Base-by-base conservation (phyloP, 1,284 basidiomycete genomes). In the Sporisorium reilianum region DNA sequence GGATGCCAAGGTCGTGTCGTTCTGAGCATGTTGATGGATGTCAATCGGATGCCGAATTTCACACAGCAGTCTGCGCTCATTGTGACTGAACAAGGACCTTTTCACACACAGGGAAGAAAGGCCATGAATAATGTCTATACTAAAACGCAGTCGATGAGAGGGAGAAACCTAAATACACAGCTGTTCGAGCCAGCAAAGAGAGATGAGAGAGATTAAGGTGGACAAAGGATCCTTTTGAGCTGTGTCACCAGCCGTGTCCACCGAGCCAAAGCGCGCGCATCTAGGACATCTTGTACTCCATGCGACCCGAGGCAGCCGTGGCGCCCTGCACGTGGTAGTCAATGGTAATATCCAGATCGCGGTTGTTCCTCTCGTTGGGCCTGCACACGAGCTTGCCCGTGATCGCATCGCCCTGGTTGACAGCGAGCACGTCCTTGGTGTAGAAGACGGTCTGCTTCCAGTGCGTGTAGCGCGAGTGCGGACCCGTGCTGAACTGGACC, bases 401-500 rank as follows among this genome's bases (percentile, higher is more conserved):
- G 54, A 84, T 80, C 23, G 64, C 55, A 36, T 84, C 82, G 44
- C 79, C 81, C 45, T 74, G 55, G 64, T 67, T 77, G 52, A 84
- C 68, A 11, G 80, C 81, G 45, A 84, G 64, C 25, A 76, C 79
- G 26, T 79, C 79, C 34, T 78, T 79, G 46, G 83, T 82, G 77
- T 84, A 84, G 58, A 84, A 84, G 26, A 84, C 83, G 28, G 83
- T 84, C 76, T 84, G 82, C 75, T 84, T 84, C 83, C 83, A 84
- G 73, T 84, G 83, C n/a, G 83, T 84, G 75, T 84, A 84, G 2
- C 80, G 68, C 48, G 77, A 77, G 67, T 84, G 83, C 8, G 83
- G 83, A 23, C 83, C 83, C 18, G 83, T 84, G 11, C 75, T 78
- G 66, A 84, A 84, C 82, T 91, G 91, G 75, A 97, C 91, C 79